Conservation (phyloP, 495 filamentous ascomycete genomes). For the Chaetomium cochliodes region DNA sequence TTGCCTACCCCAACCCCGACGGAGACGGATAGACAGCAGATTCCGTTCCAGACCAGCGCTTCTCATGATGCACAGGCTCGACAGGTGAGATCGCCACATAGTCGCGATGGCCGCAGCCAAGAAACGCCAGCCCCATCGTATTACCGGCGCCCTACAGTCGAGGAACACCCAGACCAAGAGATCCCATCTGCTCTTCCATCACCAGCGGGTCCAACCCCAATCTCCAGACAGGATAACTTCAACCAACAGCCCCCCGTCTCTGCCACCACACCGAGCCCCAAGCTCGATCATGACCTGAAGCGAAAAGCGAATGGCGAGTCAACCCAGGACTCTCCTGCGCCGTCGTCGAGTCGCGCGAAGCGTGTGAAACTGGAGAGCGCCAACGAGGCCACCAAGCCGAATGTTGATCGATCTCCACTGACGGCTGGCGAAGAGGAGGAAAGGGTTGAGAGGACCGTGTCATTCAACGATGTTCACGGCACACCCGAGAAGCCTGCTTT, state of each 20-base stretch:
- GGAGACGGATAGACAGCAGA: not conserved
- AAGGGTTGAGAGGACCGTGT: slow-evolving; percentile 29
- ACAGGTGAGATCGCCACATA: not conserved
- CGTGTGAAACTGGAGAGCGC: slow-evolving; percentile 3
- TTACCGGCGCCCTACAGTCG: not conserved
- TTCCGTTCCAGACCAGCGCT: not conserved
- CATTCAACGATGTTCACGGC: slow-evolving; percentile 44
- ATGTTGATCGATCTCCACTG: not conserved
- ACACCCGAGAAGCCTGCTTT: slow-evolving; percentile 30
- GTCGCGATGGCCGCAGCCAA: not conserved
- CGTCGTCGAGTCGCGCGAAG: slow-evolving; percentile 3
- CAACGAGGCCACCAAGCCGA: not conserved
- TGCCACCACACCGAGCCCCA: not conserved
- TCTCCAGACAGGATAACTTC: not conserved
- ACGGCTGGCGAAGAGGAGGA: not conserved
- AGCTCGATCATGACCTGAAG: not conserved
- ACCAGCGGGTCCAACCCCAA: not conserved
- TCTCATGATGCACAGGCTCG: not conserved
- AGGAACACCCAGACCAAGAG: no score
- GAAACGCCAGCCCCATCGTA: not conserved
- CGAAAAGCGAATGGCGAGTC: slow-evolving; percentile 14
- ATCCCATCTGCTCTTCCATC: not conserved
- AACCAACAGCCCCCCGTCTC: not conserved
- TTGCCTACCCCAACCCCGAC: not conserved
- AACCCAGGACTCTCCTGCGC: not conserved